A percentile compares a stretch with the other conserved stretches of the same genome.
These are phyloP conservation scores for Echeveria elegans DNA, from an alignment of 164 flowering plant genomes.

Conservation along the genomic window DNA sequence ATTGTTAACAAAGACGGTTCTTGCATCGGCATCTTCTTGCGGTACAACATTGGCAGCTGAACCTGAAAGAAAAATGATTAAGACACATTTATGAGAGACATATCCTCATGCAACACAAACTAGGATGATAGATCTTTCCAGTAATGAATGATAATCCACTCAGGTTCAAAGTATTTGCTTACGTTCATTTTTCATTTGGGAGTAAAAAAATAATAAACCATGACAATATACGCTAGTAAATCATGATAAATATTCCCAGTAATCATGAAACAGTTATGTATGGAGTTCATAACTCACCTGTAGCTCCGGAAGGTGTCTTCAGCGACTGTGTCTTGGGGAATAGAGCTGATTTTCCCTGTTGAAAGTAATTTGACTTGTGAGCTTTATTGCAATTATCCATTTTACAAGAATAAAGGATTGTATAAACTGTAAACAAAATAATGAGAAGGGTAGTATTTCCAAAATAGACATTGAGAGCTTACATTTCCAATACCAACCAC, in stretches of 20 bases:
- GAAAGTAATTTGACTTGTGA: background rate
- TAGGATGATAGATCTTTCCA: background rate
- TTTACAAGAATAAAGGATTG: background rate
- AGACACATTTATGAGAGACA: background rate
- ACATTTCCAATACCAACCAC: constrained; percentile 47
- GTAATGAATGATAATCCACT: background rate
- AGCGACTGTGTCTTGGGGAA: constrained; percentile 25
- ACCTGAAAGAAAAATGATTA: constrained; percentile 40
- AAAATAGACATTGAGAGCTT: constrained; percentile 19
- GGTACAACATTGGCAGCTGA: constrained; percentile 38
- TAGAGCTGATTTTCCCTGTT: constrained; percentile 38
- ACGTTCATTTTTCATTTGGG: no score
- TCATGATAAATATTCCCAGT: no score
- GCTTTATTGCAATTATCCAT: background rate
- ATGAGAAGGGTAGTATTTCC: background rate
- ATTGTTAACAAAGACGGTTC: constrained; percentile 82
- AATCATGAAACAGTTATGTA: no score
- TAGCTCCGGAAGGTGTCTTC: constrained; percentile 19
- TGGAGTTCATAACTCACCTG: constrained; percentile 35
- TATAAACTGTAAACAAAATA: background rate
- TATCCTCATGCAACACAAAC: background rate
- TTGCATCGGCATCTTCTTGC: constrained; percentile 69
- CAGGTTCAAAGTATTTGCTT: no score
- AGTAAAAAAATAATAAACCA: no score
- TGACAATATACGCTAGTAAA: no score